Evolutionary conservation across 352 stramenopile genomes (phyloP).

Genomic region (Pythium folliculosum): DNA sequence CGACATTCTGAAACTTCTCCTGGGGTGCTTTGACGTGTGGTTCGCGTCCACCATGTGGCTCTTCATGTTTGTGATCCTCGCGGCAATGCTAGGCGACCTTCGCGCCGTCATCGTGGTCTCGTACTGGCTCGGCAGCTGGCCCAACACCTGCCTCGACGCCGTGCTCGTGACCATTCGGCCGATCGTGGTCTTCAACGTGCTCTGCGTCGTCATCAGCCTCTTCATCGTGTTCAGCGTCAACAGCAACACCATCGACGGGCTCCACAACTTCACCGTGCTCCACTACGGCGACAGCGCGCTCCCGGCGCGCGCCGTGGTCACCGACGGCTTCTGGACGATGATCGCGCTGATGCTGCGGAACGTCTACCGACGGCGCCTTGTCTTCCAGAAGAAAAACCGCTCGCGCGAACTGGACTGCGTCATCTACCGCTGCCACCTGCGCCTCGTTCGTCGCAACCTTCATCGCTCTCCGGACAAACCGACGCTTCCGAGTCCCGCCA

Average conservation of each 20-base stretch:
- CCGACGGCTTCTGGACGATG: conserved; percentile 22
- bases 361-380: conserved; percentile 18
- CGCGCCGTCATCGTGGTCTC: conserved; percentile 7
- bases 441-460: not conserved
- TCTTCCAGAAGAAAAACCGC: not conserved
- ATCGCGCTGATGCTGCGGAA: conserved; percentile 22
- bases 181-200: conserved; percentile 21
- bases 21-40: conserved; percentile 25
- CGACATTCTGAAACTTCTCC: conserved; percentile 20
- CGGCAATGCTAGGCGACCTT: conserved; percentile 15
- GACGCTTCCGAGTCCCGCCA: no score
- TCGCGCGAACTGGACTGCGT: conserved; percentile 23
- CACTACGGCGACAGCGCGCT: conserved; percentile 15
- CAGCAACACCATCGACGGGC: conserved; percentile 11
- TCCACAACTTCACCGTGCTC: conserved; percentile 20
- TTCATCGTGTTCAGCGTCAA: conserved; percentile 18
- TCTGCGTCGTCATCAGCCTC: conserved; percentile 16
- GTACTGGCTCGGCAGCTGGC: conserved; percentile 15
- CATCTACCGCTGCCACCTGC: conserved; percentile 25
- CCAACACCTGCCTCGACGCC: conserved; percentile 21
- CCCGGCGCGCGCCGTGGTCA: conserved; percentile 9
- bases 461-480: not conserved
- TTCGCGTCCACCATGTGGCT: conserved; percentile 20
- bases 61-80: conserved; percentile 14
- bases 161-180: conserved; percentile 19